These are phyloP conservation scores for Fistulifera solaris DNA, from an alignment of 108 stramenopile genomes.

Conservation along the genomic window DNA sequence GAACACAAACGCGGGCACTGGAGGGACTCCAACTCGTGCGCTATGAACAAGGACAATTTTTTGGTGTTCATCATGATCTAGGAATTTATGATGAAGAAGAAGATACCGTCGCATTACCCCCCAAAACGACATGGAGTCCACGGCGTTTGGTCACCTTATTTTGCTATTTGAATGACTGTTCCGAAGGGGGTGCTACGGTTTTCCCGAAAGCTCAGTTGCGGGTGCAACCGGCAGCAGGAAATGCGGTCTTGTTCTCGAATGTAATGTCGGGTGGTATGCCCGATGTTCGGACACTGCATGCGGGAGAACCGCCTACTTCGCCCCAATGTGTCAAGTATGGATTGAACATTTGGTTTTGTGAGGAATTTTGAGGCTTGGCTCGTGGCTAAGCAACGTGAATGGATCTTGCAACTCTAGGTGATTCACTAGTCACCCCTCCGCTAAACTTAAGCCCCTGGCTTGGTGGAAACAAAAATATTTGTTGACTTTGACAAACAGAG, in stretches of 20 bases:
- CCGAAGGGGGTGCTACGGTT: slow-evolving; percentile 35
- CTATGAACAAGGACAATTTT: slow-evolving; percentile 52
- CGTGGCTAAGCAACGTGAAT: background rate
- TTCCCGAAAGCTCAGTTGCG: slow-evolving; percentile 34
- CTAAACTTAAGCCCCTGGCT: no score
- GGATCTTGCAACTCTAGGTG: no score
- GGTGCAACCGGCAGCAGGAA: slow-evolving; percentile 38
- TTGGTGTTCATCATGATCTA: slow-evolving; percentile 61
- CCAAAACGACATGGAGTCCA: slow-evolving; percentile 19
- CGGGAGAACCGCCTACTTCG: slow-evolving; percentile 28
- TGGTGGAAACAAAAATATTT: no score
- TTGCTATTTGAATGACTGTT: slow-evolving; percentile 50
- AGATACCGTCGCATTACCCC: slow-evolving; percentile 42
- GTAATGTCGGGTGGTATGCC: slow-evolving; percentile 31
- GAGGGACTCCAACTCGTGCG: slow-evolving; percentile 61
- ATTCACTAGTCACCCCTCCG: no score
- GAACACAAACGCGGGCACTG: slow-evolving; percentile 19
- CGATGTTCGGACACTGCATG: slow-evolving; percentile 47
- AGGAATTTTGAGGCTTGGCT: slow-evolving; percentile 33
- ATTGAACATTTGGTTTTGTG: slow-evolving; percentile 57
- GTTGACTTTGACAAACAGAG: no score
- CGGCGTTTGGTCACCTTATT: slow-evolving; percentile 56
- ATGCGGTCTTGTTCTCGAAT: slow-evolving; percentile 47
- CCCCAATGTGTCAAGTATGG: slow-evolving; percentile 39
- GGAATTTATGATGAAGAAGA: slow-evolving; percentile 34